A percentile compares a stretch with the other conserved stretches of the same genome.
phyloP scores from a whole-genome alignment of 2,329 filamentous ascomycete genomes.

The Zalaria sp. region DNA sequence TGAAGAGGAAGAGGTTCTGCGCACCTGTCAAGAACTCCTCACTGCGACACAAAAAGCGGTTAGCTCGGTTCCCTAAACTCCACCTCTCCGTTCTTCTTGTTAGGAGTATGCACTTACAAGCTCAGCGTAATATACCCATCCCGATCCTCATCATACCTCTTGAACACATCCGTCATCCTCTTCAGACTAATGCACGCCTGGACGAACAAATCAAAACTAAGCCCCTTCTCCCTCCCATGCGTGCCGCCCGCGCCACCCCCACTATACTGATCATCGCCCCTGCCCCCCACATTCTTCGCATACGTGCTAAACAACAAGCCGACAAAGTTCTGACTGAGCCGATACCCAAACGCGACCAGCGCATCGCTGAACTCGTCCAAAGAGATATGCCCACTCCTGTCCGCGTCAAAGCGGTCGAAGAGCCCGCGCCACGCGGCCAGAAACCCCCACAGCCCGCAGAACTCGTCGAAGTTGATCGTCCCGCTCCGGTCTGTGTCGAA shows the following conservation, averaged over 20 bases:
- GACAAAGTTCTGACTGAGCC: constrained; percentile 72
- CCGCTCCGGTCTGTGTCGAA: constrained; percentile 87
- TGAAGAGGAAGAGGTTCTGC: constrained; percentile 40
- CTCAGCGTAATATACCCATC: constrained; percentile 63
- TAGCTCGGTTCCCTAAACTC: no score
- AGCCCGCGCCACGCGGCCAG: constrained; percentile 85
- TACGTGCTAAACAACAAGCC: constrained; percentile 76
- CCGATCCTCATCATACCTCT: constrained; percentile 93
- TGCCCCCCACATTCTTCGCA: constrained; percentile 36
- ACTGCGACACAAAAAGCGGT: constrained; percentile 13
- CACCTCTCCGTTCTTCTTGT: no score
- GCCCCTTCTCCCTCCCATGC: constrained; percentile 22
- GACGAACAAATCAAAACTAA: constrained; percentile 80
- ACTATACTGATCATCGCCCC: constrained; percentile 17
- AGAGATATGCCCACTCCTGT: constrained; percentile 75
- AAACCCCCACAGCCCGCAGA: constrained; percentile 93
- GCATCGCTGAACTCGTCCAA: constrained; percentile 81
- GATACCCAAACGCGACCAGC: constrained; percentile 81
- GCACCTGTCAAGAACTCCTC: constrained; percentile 42
- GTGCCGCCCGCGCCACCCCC: constrained; percentile 23
- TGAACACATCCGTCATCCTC: constrained; percentile 98
- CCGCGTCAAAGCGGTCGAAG: constrained; percentile 89
- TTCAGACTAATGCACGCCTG: constrained; percentile 95
- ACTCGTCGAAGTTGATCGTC: constrained; percentile 87
- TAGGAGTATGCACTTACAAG: constrained; percentile 30